Evolutionary conservation across 2,329 filamentous ascomycete species (phyloP).

Genomic region (Stylonectria norvegica): DNA sequence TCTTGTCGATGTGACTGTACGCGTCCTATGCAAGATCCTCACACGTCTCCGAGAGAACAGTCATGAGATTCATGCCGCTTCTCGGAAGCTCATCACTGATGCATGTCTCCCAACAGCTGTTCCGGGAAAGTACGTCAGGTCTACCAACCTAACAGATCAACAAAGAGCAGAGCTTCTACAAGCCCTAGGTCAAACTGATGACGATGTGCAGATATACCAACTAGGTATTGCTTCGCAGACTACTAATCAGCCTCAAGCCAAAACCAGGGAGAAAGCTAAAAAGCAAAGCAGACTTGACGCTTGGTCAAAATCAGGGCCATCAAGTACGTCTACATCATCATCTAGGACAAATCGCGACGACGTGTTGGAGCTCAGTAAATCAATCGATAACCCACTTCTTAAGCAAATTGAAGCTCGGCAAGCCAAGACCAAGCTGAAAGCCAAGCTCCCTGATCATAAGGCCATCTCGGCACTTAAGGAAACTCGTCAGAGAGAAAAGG

Average conservation of each 20-base stretch:
- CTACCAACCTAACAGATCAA: constrained; percentile 75
- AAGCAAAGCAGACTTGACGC: constrained; percentile 60
- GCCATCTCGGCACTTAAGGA: constrained; percentile 56
- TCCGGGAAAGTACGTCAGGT: constrained; percentile 55
- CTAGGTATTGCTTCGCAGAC: constrained; percentile 31
- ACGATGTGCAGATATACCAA: constrained; percentile 49
- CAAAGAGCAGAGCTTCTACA: constrained; percentile 80
- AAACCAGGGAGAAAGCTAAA: constrained; percentile 39
- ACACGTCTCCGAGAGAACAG: constrained; percentile 73
- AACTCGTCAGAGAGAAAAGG: constrained; percentile 69
- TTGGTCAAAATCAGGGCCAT: constrained; percentile 53
- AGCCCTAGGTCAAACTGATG: constrained; percentile 57
- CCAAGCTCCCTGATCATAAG: constrained; percentile 34
- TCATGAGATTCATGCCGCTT: constrained; percentile 63
- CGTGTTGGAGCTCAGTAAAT: constrained; percentile 44
- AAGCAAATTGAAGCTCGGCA: constrained; percentile 44
- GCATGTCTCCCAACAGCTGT: constrained; percentile 57
- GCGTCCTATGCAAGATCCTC: constrained; percentile 79
- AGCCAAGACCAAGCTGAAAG: constrained; percentile 26
- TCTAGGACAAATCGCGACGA: constrained; percentile 44
- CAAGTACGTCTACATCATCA: constrained; percentile 23
- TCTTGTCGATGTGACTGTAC: constrained; percentile 76
- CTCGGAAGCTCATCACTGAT: constrained; percentile 61
- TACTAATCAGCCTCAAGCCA: constrained; percentile 16
- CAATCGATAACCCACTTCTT: constrained; percentile 46